Percentiles rank a stretch among this genome's conserved stretches.
phyloP scores from a whole-genome alignment of 164 flowering plant species.

The Vitis cinerea region DNA sequence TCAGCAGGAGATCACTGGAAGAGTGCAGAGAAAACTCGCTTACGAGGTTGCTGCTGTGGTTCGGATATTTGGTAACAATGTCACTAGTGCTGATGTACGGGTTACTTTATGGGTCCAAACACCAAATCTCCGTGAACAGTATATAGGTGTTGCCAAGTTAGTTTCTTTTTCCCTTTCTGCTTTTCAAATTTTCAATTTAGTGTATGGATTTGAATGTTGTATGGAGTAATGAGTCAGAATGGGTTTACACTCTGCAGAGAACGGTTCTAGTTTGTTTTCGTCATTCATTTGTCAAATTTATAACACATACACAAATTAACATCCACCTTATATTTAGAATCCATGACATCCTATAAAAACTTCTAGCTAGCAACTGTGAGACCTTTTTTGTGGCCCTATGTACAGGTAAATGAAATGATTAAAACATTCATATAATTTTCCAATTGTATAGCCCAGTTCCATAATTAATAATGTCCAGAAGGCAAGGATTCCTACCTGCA shows the following conservation, averaged over 20 bases:
- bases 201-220: too few relatives aligned
- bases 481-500: background rate
- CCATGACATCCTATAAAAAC: background rate
- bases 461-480: background rate
- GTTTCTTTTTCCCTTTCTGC: constrained; percentile 12
- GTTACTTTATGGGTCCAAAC: constrained; percentile 83
- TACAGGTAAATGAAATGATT: background rate
- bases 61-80: constrained; percentile 69
- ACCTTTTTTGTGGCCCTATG: background rate
- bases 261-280: background rate
- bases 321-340: background rate
- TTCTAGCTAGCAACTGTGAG: background rate
- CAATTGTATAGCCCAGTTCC: background rate
- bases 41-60: constrained; percentile 73
- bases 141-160: constrained; percentile 77
- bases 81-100: constrained; percentile 49
- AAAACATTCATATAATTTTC: background rate
- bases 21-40: constrained; percentile 74
- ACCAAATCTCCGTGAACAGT: constrained; percentile 73
- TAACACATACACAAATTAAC: background rate
- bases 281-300: background rate
- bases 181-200: background rate
- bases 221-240: background rate
- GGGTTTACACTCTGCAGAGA: too few relatives aligned
- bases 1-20: constrained; percentile 89